Conservation (phyloP, 306 rosid species). For the Pyrus pyrifolia region DNA sequence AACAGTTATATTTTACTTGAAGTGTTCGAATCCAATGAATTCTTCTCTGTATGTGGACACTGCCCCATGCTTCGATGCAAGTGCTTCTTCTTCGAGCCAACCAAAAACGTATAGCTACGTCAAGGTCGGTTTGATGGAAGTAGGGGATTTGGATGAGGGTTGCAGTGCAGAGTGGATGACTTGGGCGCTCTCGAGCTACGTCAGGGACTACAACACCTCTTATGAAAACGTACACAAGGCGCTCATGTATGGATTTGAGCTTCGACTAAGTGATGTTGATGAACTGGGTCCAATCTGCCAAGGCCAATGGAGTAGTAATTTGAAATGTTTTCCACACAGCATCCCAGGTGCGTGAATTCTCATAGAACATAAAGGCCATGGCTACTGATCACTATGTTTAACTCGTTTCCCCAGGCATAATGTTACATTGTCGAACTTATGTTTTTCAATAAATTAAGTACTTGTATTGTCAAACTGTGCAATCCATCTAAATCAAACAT, state of each 20-base stretch:
- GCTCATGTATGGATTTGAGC: background rate
- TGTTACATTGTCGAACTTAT: too few relatives aligned
- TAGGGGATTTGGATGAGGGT: background rate
- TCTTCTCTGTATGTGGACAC: background rate
- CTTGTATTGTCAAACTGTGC: too few relatives aligned
- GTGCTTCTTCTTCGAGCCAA: background rate
- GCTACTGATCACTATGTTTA: background rate
- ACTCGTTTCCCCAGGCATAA: background rate
- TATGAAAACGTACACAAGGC: background rate
- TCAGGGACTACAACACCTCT: background rate
- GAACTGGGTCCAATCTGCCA: background rate
- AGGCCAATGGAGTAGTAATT: accelerated
- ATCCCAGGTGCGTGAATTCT: background rate
- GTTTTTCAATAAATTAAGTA: too few relatives aligned
- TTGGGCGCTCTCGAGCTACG: background rate
- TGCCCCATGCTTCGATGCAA: background rate
- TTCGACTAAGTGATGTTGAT: accelerated
- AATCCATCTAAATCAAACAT: too few relatives aligned
- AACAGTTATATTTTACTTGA: background rate
- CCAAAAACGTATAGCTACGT: background rate
- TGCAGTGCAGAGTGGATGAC: background rate
- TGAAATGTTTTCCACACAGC: background rate
- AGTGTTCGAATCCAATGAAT: background rate
- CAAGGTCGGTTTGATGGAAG: background rate
- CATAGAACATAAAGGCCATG: background rate